Percentiles rank a stretch among this genome's conserved stretches.
Evolutionary conservation across 2,329 filamentous ascomycete genomes (phyloP).

Genomic region (Penicillium nordicum): DNA sequence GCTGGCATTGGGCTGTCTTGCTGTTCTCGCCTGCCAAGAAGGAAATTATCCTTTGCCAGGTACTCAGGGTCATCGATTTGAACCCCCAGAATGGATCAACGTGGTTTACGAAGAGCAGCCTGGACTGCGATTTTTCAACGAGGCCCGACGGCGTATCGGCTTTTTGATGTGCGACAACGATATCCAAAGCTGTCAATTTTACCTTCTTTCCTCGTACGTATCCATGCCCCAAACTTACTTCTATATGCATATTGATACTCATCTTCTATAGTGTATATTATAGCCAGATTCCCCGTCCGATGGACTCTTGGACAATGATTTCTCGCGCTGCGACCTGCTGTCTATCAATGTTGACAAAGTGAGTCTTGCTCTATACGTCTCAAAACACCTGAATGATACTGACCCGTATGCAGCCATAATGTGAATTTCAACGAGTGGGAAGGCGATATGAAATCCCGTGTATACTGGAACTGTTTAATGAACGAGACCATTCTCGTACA

Average conservation of each 20-base stretch:
- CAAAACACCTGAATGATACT: slow-evolving; percentile 13
- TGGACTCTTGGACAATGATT: slow-evolving; percentile 54
- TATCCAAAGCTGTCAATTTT: slow-evolving; percentile 52
- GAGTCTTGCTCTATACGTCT: slow-evolving; percentile 10
- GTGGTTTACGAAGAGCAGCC: slow-evolving; percentile 42
- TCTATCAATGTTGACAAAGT: slow-evolving; percentile 47
- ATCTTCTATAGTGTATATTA: slow-evolving; percentile 43
- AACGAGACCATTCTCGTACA: slow-evolving; percentile 56
- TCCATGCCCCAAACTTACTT: background rate
- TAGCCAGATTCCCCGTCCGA: slow-evolving; percentile 51
- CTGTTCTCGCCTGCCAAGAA: slow-evolving; percentile 49
- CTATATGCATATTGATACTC: slow-evolving; percentile 2
- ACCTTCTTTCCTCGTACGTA: slow-evolving; percentile 48
- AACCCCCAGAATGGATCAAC: slow-evolving; percentile 38
- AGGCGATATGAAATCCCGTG: slow-evolving; percentile 54
- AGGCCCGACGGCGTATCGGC: slow-evolving; percentile 51
- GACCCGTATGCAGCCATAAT: slow-evolving; percentile 28
- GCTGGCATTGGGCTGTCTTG: slow-evolving; percentile 52
- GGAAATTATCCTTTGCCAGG: slow-evolving; percentile 47
- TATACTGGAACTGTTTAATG: slow-evolving; percentile 57
- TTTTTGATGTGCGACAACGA: slow-evolving; percentile 52
- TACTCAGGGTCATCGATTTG: slow-evolving; percentile 33
- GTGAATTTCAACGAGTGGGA: slow-evolving; percentile 51
- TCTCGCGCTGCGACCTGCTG: slow-evolving; percentile 52
- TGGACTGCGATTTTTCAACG: slow-evolving; percentile 54